Conservation (phyloP, 2,329 filamentous ascomycete genomes). For the Aureobasidium sp. region DNA sequence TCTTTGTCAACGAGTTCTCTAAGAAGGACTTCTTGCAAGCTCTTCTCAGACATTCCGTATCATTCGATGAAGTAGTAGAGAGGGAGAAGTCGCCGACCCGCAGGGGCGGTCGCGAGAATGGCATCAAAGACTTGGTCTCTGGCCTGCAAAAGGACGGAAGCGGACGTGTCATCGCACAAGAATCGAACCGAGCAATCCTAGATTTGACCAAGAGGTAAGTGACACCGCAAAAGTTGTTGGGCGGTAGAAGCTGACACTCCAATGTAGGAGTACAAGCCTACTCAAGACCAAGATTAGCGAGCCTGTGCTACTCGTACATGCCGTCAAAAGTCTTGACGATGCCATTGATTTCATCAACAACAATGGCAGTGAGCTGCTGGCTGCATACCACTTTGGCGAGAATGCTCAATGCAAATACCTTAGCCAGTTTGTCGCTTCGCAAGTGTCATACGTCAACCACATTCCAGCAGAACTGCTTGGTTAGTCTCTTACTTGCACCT, state of each 20-base stretch:
- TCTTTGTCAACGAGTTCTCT: conserved; percentile 58
- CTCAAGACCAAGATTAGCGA: conserved; percentile 33
- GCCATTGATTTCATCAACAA: conserved; percentile 43
- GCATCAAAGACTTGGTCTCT: conserved; percentile 13
- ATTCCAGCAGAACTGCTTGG: conserved; percentile 49
- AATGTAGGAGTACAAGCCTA: conserved; percentile 13
- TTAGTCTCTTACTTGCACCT: conserved; percentile 19
- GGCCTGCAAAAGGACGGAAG: conserved; percentile 14
- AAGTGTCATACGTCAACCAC: conserved; percentile 50
- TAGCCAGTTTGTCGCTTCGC: conserved; percentile 47
- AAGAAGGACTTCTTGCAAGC: conserved; percentile 47
- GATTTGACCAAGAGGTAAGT: conserved; percentile 20
- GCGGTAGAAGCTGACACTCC: neutral
- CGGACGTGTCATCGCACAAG: conserved; percentile 21
- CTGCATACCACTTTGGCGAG: conserved; percentile 48
- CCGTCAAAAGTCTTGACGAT: conserved; percentile 47
- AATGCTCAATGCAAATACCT: conserved; percentile 51
- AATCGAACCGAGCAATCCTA: conserved; percentile 21
- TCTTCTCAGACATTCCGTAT: conserved; percentile 35
- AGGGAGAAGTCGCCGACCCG: conserved; percentile 15
- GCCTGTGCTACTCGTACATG: conserved; percentile 40
- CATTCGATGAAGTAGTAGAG: conserved; percentile 20
- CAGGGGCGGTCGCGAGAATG: neutral
- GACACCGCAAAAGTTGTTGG: neutral
- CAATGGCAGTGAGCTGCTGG: conserved; percentile 31